Evolutionary conservation across 805 yeast species (phyloP).

Genomic region (Cyberlindnera mrakii): DNA sequence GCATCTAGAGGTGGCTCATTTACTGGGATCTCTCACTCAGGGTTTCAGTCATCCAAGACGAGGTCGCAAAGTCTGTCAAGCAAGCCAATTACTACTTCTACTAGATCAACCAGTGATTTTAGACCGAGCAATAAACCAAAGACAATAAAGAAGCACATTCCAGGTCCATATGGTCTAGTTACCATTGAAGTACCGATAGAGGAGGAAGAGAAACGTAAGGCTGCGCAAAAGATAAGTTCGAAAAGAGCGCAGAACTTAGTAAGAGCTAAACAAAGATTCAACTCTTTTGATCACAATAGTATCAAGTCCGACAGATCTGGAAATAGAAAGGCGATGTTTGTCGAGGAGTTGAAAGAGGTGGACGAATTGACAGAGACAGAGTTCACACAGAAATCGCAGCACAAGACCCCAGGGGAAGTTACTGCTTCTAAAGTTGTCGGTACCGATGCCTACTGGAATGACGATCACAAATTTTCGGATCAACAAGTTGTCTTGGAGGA

Average conservation of each 20-base stretch:
- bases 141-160: conserved; percentile 64
- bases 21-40: conserved; percentile 11
- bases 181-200: conserved; percentile 61
- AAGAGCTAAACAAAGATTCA: conserved; percentile 12
- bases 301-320: not conserved
- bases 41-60: not conserved
- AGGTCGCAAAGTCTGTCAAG: not conserved
- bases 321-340: conserved; percentile 14
- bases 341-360: conserved; percentile 17
- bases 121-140: conserved; percentile 23
- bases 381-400: not conserved
- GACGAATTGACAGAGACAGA: conserved; percentile 15
- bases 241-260: conserved; percentile 9
- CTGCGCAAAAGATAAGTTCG: not conserved
- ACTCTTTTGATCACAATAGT: not conserved
- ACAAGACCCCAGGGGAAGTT: too few species aligned
- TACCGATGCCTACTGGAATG: too few species aligned
- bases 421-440: too few species aligned
- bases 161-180: conserved; percentile 66
- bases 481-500: not conserved
- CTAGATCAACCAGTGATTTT: not conserved
- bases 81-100: conserved; percentile 1
- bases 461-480: too few species aligned
- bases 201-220: conserved; percentile 12
- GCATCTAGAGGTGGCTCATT: conserved; percentile 12